phyloP scores from a whole-genome alignment of 768 basidiomycete species.

The Suillus discolor region DNA sequence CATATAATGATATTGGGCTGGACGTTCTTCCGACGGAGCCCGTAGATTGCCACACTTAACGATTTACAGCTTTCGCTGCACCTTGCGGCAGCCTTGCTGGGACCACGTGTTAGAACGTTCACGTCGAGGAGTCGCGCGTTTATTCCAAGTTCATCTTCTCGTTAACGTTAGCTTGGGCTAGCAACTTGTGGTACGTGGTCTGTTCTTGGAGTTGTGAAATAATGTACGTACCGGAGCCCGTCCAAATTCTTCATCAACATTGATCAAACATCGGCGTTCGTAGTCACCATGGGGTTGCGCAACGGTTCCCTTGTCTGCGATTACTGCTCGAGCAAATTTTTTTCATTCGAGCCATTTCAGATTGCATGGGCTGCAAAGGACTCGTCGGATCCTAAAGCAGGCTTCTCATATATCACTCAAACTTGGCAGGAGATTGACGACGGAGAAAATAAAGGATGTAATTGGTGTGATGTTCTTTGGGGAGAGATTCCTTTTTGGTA shows the following conservation, averaged over 20 bases:
- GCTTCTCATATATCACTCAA: slow-evolving; percentile 10
- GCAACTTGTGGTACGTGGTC: background rate
- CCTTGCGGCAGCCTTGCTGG: too few species aligned
- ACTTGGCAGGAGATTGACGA: slow-evolving; percentile 10
- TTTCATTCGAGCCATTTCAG: slow-evolving; percentile 6
- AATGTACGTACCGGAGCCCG: background rate
- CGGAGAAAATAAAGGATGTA: slow-evolving; percentile 7
- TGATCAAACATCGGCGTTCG: background rate
- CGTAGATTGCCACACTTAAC: too few species aligned
- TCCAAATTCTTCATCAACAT: background rate
- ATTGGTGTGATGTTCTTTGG: slow-evolving; percentile 6
- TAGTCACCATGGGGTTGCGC: slow-evolving; percentile 1
- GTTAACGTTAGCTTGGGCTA: background rate
- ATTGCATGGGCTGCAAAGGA: slow-evolving; percentile 3
- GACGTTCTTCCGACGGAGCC: too few species aligned
- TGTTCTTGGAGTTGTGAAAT: background rate
- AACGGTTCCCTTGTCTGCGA: slow-evolving; percentile 5
- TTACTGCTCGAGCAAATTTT: background rate
- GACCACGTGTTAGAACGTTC: background rate
- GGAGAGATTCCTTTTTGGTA: slow-evolving; percentile 6
- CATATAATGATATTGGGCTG: too few species aligned
- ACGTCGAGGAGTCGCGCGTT: too few species aligned
- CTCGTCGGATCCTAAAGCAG: background rate
- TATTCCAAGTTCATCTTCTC: too few species aligned
- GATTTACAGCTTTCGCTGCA: too few species aligned